Evolutionary conservation across 208 protist species (phyloP).

Genomic region (Wallacemonas rigidus): DNA sequence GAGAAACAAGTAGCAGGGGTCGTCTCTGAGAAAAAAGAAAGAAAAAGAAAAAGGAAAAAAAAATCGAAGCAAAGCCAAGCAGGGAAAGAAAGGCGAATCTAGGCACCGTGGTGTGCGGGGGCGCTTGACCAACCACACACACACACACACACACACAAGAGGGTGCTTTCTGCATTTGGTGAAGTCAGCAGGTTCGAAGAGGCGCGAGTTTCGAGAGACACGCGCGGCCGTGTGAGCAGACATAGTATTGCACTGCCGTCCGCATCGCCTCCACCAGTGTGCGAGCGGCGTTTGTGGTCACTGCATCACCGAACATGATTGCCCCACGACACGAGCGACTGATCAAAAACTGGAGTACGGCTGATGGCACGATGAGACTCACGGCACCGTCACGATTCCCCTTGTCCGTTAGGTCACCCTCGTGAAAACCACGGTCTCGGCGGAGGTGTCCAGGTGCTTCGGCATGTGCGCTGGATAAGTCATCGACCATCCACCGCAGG

Average conservation of each 20-base stretch:
- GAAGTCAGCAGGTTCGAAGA: not conserved
- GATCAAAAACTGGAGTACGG: conserved; percentile 66
- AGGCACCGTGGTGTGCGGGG: too few species aligned
- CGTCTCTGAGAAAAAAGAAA: not conserved
- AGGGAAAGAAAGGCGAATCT: too few species aligned
- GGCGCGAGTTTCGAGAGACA: conserved; percentile 44
- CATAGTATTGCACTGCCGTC: conserved; percentile 59
- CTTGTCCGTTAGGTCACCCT: too few species aligned
- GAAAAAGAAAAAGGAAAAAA: conserved; percentile 18
- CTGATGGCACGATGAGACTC: conserved; percentile 43
- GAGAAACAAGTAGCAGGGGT: not conserved
- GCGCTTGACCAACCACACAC: too few species aligned
- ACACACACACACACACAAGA: too few species aligned
- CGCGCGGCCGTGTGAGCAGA: conserved; percentile 78
- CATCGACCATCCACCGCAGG: conserved; percentile 56
- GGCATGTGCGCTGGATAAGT: conserved; percentile 24
- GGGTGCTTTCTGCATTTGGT: too few species aligned
- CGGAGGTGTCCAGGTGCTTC: not conserved
- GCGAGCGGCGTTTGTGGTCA: conserved; percentile 28
- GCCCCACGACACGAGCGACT: conserved; percentile 80
- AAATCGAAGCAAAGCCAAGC: conserved; percentile 4
- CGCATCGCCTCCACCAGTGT: conserved; percentile 31
- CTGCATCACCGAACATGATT: conserved; percentile 73
- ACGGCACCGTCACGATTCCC: too few species aligned
- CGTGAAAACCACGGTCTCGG: too few species aligned